These are phyloP conservation scores for Aspergillus carbonarius DNA, from an alignment of 2,329 filamentous ascomycete genomes.

Conservation along the genomic window DNA sequence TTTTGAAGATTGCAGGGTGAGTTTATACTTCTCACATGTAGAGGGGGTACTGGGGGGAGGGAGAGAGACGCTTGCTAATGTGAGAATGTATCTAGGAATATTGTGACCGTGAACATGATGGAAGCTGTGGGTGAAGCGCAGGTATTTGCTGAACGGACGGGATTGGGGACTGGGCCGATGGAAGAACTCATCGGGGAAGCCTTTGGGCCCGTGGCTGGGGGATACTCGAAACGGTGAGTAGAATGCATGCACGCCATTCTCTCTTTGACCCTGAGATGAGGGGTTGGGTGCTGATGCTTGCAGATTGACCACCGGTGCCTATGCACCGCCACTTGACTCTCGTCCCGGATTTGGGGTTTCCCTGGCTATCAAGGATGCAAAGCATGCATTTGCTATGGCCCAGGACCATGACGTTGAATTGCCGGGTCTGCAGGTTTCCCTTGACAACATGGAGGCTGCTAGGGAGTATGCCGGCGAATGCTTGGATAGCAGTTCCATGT, in stretches of 20 bases:
- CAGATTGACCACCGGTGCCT: slow-evolving; percentile 45
- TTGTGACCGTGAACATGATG: slow-evolving; percentile 46
- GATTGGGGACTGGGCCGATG: slow-evolving; percentile 43
- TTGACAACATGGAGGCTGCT: slow-evolving; percentile 37
- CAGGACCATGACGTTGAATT: slow-evolving; percentile 31
- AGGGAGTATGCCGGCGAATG: slow-evolving; percentile 38
- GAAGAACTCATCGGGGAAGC: slow-evolving; percentile 45
- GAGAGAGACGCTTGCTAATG: background rate
- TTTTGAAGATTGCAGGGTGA: slow-evolving; percentile 48
- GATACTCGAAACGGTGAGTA: slow-evolving; percentile 43
- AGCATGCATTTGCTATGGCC: slow-evolving; percentile 36
- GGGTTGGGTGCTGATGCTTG: background rate
- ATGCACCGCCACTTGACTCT: slow-evolving; percentile 38
- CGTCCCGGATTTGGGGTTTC: slow-evolving; percentile 40
- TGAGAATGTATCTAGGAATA: slow-evolving; percentile 32
- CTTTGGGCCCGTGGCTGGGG: slow-evolving; percentile 45
- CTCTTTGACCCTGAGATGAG: no score
- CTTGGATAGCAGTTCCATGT: slow-evolving; percentile 41
- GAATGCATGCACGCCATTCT: no score
- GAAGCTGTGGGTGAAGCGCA: slow-evolving; percentile 48
- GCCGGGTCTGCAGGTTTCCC: slow-evolving; percentile 35
- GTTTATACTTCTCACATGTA: slow-evolving; percentile 7
- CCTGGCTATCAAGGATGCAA: slow-evolving; percentile 39
- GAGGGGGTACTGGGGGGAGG: background rate
- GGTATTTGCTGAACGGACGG: slow-evolving; percentile 48